Evolutionary conservation across 192 early-diverging fungal species (phyloP), one percentile per base, ranked within the genome.

Genomic region (Coemansia sp.): DNA sequence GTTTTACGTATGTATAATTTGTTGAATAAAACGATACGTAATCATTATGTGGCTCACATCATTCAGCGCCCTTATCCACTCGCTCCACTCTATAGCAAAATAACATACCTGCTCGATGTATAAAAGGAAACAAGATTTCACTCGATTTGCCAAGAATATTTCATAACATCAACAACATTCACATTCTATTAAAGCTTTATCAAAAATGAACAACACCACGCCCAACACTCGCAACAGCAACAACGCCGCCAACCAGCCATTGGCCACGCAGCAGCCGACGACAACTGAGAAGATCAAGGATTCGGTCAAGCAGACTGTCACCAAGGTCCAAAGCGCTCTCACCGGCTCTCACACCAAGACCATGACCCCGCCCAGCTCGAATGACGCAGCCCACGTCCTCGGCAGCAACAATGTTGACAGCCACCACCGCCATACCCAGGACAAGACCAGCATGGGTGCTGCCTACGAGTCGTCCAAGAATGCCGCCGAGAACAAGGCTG

Each of bases 231-330:
- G 46, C 46, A 46, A 22, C 50, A 53, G 18, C 52, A 46, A 46
- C 21, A 24, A 5, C 15, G 10, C 11, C 17, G 15, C 3, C 46
- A 50, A 50, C 15, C 46, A 29, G 46, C 46, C 46, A 27, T 29
- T 50, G 46, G 26, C 52, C 27, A 35, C 32, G 17, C 52, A 53
- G 32, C 52, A 53, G 33, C 52, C 52, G 1, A 34, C 52, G 29
- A 32, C 52, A 32, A 53, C 52, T 10, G 52, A 53, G 17, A 53
- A 35, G 52, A 53, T 53, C 33, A 53, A 53, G 52, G 52, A 53
- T 19, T 53, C 52, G 29, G 52, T 35, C 52, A 53, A 35, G 52
- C 32, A 34, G 17, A 18, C 52, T 3, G 52, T 35, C 8, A 53
- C 18, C 52, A 53, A 35, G 33, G 52, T 32, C 0, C 52, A 53